Percentiles rank a stretch among this genome's conserved stretches.
Conservation (phyloP, 768 basidiomycete species). For the Paxillus involutus region DNA sequence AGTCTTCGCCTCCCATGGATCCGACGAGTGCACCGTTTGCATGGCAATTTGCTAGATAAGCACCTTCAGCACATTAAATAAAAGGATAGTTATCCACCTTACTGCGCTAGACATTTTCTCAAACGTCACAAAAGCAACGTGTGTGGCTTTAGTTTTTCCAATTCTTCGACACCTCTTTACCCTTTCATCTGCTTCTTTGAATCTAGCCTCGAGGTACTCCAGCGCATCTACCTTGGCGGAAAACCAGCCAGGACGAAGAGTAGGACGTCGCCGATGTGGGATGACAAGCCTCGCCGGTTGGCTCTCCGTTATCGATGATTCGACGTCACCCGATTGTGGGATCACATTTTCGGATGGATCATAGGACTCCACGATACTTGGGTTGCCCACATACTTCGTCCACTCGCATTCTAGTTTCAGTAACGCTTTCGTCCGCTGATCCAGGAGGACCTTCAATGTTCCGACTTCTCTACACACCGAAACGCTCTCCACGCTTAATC, state of each 20-base stretch:
- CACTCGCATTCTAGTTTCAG: conserved; percentile 80
- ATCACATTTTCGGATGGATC: conserved; percentile 64
- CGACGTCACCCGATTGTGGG: conserved; percentile 46
- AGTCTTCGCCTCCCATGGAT: conserved; percentile 65
- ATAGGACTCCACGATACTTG: conserved; percentile 80
- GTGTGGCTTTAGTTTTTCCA: conserved; percentile 79
- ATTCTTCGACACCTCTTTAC: conserved; percentile 71
- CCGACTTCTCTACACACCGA: conserved; percentile 84
- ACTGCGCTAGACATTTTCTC: conserved; percentile 94
- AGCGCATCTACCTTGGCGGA: conserved; percentile 81
- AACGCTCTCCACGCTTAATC: conserved; percentile 87
- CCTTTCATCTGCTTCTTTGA: conserved; percentile 78
- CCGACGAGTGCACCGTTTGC: conserved; percentile 76
- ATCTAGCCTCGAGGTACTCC: conserved; percentile 80
- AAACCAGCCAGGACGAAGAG: conserved; percentile 73
- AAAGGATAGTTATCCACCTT: conserved; percentile 26
- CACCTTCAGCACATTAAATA: not conserved
- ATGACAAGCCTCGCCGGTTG: conserved; percentile 61
- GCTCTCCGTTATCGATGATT: conserved; percentile 53
- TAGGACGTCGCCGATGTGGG: conserved; percentile 76
- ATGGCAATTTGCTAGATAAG: conserved; percentile 75
- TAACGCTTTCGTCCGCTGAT: conserved; percentile 78
- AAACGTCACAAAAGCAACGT: conserved; percentile 93
- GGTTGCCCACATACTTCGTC: conserved; percentile 93
- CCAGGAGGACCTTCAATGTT: conserved; percentile 67